A percentile compares a stretch with the other conserved stretches of the same genome.
Conservation (phyloP, 2,329 filamentous ascomycete genomes). For the Sclerotiophoma versabilis region DNA sequence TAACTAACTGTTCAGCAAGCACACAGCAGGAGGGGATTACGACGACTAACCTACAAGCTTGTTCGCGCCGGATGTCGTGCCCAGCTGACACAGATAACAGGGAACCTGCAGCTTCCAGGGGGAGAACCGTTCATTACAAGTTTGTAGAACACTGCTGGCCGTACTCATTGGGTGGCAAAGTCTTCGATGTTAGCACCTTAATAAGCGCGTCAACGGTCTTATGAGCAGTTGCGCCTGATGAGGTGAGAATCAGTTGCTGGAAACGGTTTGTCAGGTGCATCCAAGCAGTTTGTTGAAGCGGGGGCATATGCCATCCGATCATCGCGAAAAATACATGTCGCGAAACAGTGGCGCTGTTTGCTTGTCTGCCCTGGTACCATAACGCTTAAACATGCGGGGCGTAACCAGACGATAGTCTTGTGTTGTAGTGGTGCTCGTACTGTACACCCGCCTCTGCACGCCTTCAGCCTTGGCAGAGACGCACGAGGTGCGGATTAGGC, state of each 20-base stretch:
- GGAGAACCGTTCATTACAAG: slow-evolving; percentile 10
- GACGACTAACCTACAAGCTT: slow-evolving; percentile 32
- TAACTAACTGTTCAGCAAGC: slow-evolving; percentile 15
- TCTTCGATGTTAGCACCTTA: slow-evolving; percentile 20
- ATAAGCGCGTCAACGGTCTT: slow-evolving; percentile 27
- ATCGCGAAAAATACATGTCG: slow-evolving; percentile 41
- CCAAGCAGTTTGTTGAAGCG: slow-evolving; percentile 20
- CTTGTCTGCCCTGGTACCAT: slow-evolving; percentile 33
- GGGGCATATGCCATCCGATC: slow-evolving; percentile 31
- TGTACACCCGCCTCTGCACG: slow-evolving; percentile 24
- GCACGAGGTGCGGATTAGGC: slow-evolving; percentile 20
- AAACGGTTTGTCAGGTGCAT: slow-evolving; percentile 16
- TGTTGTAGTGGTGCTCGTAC: slow-evolving; percentile 43
- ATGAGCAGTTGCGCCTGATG: slow-evolving; percentile 15
- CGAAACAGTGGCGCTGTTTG: slow-evolving; percentile 46
- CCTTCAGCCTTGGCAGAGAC: slow-evolving; percentile 23
- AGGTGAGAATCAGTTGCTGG: slow-evolving; percentile 24
- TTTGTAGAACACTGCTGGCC: slow-evolving; percentile 1
- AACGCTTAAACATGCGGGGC: slow-evolving; percentile 30
- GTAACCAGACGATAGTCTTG: slow-evolving; percentile 26
- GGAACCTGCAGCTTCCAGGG: slow-evolving; percentile 42
- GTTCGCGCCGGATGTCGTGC: slow-evolving; percentile 36
- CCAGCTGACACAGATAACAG: slow-evolving; percentile 46
- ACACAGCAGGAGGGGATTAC: slow-evolving; percentile 26
- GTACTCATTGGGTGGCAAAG: slow-evolving; percentile 29